Conservation (phyloP, 352 stramenopile genomes). For the Phytophthora megakarya region DNA sequence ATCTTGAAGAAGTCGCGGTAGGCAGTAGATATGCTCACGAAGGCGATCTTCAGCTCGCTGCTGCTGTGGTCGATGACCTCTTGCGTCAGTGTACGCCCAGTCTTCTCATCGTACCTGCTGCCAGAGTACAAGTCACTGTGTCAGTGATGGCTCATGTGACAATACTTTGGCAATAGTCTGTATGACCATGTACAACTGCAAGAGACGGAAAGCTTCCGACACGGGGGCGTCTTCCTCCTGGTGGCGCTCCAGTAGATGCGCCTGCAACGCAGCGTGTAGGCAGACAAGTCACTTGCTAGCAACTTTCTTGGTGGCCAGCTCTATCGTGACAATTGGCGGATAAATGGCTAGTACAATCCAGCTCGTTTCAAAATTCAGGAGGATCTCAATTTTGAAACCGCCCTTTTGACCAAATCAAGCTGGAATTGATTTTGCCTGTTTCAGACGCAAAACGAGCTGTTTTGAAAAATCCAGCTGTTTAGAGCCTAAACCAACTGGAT, state of each 20-base stretch:
- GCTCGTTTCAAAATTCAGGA: too few relatives aligned
- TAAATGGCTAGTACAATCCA: too few relatives aligned
- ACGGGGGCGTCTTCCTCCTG: slow-evolving; percentile 37
- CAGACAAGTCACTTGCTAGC: slow-evolving; percentile 46
- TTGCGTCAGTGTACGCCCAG: slow-evolving; percentile 42
- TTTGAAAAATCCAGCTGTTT: too few relatives aligned
- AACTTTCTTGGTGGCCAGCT: too few relatives aligned
- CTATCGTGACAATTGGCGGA: too few relatives aligned
- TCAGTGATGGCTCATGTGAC: slow-evolving; percentile 9
- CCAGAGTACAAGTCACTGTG: background rate
- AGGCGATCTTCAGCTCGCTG: slow-evolving; percentile 44
- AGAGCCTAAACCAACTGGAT: too few relatives aligned
- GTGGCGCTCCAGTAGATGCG: slow-evolving; percentile 40
- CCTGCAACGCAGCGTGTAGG: slow-evolving; percentile 49
- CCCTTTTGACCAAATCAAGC: too few relatives aligned
- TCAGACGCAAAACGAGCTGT: too few relatives aligned
- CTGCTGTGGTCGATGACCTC: slow-evolving; percentile 53
- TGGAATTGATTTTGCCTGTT: too few relatives aligned
- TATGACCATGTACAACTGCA: slow-evolving; percentile 42
- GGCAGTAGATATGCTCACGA: slow-evolving; percentile 52
- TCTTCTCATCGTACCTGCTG: slow-evolving; percentile 54
- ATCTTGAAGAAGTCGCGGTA: slow-evolving; percentile 48
- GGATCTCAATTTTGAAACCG: too few relatives aligned
- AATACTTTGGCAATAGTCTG: too few relatives aligned
- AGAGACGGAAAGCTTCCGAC: slow-evolving; percentile 56